phyloP scores from a whole-genome alignment of 495 filamentous ascomycete species.

The Saxophila tyrrhenica region DNA sequence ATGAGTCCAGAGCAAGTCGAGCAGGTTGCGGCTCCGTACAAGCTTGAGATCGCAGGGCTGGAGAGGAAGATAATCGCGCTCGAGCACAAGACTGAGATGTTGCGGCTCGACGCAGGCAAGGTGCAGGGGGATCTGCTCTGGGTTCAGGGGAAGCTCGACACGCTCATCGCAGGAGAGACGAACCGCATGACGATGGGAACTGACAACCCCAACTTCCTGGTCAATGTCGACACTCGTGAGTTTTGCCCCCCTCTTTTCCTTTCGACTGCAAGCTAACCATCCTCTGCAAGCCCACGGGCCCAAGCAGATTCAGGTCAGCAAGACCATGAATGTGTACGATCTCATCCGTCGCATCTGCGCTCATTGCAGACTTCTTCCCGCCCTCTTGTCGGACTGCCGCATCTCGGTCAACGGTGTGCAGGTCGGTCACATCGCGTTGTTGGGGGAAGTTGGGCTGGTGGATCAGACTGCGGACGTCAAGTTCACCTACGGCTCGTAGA shows the following conservation, averaged over 20 bases:
- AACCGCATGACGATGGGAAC: too few species aligned
- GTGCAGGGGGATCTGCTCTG: too few species aligned
- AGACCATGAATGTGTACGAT: background rate
- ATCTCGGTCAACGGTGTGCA: background rate
- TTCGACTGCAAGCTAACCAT: background rate
- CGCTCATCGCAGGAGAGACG: too few species aligned
- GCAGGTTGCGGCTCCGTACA: too few species aligned
- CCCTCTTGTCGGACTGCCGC: too few species aligned
- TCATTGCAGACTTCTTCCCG: background rate
- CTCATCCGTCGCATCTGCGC: background rate
- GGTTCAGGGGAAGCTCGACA: too few species aligned
- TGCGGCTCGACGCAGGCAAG: too few species aligned
- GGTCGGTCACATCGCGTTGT: background rate
- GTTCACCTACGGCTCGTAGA: background rate
- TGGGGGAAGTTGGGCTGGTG: conserved; percentile 1
- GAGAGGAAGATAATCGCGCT: too few species aligned
- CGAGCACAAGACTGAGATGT: too few species aligned
- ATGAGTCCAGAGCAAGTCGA: too few species aligned
- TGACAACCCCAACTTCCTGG: too few species aligned
- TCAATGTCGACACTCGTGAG: background rate
- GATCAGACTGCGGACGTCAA: background rate
- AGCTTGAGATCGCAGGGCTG: too few species aligned
- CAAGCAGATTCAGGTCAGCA: background rate
- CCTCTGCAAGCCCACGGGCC: background rate
- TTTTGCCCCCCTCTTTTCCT: background rate